Evolutionary conservation across 83 land plant species (phyloP), one percentile per base, ranked within the genome.

Genomic region (Picea mariana): DNA sequence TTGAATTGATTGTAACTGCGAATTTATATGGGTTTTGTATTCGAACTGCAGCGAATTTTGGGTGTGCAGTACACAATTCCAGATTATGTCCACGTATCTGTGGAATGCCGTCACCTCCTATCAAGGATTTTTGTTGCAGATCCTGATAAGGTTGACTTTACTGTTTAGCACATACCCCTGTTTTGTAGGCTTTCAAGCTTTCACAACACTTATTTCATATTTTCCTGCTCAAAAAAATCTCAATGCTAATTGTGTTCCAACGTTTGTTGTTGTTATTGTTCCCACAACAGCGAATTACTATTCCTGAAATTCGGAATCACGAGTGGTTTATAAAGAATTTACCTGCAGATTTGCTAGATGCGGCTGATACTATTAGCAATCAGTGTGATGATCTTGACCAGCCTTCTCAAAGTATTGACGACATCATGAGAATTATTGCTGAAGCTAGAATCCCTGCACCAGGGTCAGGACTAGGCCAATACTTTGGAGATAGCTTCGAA

Each of bases 381-480:
- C 88, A 86, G 55, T 84, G 84, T 78, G 90, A 93, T 76, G 96
- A 87, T 40, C 88, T 92, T 2, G 90, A 89, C 61, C 92, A 95
- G 47, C 90, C 94, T 3, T 64, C 82, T 87, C 98, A 95, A 84
- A 92, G 86, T 80, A 69, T 81, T 55, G 96, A 92, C 44, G 91
- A 94, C 13, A 95, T 95, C 12, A 93, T 92, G 95, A 90, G 87
- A 86, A 93, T 95, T 81, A 85, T 94, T 26, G 63, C 87, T 1
- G 98, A 95, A 78, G 98, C 98, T 21, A 89, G 89, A 44, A 89
- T 89, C 1, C 97, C 96, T 18, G 86, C 94, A 44, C 88, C 92
- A 0, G 90, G 93, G 11, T 78, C 83, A 3, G 81, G 62, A 52
- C 80, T 91, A 11, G 82, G 85, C 77, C 91, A 81, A 60, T 90